phyloP scores from a whole-genome alignment of 495 filamentous ascomycete species.

The Daldinia childiae region DNA sequence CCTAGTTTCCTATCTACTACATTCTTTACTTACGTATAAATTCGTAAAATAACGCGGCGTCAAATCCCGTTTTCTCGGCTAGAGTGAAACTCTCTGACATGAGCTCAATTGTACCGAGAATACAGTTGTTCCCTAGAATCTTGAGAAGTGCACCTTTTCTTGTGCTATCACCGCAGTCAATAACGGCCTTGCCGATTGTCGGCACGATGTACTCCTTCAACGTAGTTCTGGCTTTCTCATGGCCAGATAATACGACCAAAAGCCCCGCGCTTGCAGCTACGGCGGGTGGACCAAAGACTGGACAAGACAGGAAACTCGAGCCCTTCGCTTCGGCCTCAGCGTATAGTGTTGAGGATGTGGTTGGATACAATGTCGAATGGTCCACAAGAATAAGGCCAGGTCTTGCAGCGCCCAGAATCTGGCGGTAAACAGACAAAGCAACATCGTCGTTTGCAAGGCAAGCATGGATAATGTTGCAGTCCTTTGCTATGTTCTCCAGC shows the following conservation, averaged over 20 bases:
- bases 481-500: background rate
- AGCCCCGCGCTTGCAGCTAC: background rate
- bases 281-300: background rate
- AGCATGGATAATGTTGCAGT: background rate
- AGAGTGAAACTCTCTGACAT: slow-evolving; percentile 21
- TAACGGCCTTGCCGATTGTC: background rate
- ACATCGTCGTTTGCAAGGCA: background rate
- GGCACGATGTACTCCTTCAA: background rate
- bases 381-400: background rate
- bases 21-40: background rate
- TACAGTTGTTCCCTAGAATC: slow-evolving; percentile 17
- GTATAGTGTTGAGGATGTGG: background rate
- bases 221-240: background rate
- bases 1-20: background rate
- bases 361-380: background rate
- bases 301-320: background rate
- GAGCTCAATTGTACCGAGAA: slow-evolving; percentile 21
- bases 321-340: background rate
- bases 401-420: background rate
- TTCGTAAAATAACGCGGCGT: slow-evolving; percentile 3
- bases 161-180: background rate
- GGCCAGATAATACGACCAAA: background rate
- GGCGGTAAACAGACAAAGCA: background rate
- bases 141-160: slow-evolving; percentile 1
- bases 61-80: slow-evolving; percentile 17